phyloP scores from a whole-genome alignment of 805 yeast genomes.

The Metschnikowia matae region DNA sequence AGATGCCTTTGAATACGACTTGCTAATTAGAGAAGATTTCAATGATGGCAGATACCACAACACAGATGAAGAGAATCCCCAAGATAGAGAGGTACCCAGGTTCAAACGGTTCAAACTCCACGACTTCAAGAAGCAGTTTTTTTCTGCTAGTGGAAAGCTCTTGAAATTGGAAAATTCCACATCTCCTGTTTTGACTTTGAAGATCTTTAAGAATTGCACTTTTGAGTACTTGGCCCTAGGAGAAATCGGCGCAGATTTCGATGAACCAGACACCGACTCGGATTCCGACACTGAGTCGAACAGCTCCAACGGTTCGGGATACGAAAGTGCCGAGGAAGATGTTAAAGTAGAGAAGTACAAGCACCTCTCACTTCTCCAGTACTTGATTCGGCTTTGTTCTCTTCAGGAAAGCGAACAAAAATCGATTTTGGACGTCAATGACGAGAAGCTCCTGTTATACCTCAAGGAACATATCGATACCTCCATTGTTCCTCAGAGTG shows the following conservation, averaged over 20 bases:
- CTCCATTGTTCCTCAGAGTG: slow-evolving; percentile 19
- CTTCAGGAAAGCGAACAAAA: slow-evolving; percentile 58
- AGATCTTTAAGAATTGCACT: slow-evolving; percentile 24
- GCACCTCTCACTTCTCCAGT: slow-evolving; percentile 60
- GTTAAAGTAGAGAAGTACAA: slow-evolving; percentile 13
- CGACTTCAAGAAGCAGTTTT: slow-evolving; percentile 51
- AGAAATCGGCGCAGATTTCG: slow-evolving; percentile 17
- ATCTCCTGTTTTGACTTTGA: slow-evolving; percentile 65
- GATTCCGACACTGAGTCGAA: slow-evolving; percentile 25
- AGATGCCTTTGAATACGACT: slow-evolving; percentile 36
- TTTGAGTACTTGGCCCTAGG: slow-evolving; percentile 22
- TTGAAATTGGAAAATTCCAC: slow-evolving; percentile 58
- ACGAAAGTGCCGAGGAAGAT: slow-evolving; percentile 10
- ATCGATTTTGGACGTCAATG: slow-evolving; percentile 52
- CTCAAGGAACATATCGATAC: slow-evolving; percentile 50
- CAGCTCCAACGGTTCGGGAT: slow-evolving; percentile 11
- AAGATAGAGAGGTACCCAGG: slow-evolving; percentile 31
- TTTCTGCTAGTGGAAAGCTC: slow-evolving; percentile 65
- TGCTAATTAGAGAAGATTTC: slow-evolving; percentile 53
- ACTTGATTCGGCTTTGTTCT: slow-evolving; percentile 54
- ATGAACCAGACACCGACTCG: slow-evolving; percentile 8
- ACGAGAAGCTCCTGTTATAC: slow-evolving; percentile 60
- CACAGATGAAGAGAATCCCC: slow-evolving; percentile 24
- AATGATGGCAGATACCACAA: slow-evolving; percentile 75
- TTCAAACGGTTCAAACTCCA: slow-evolving; percentile 33